Evolutionary conservation across 2,329 filamentous ascomycete genomes (phyloP).

Genomic region (Fusarium cicatricum): DNA sequence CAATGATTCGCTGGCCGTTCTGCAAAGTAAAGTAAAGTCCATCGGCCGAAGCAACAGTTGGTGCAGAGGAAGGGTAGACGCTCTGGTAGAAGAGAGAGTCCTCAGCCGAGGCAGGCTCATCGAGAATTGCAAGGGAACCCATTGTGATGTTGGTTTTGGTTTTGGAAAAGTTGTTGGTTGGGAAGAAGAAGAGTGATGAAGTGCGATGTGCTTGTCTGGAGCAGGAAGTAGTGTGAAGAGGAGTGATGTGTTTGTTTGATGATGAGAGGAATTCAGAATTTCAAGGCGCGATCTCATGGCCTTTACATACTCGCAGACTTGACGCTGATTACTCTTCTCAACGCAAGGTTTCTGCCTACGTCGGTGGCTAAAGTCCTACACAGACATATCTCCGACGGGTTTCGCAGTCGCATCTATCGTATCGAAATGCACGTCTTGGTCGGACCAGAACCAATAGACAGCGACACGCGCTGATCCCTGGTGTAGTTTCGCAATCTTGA

Average conservation of each 20-base stretch:
- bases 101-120: background rate
- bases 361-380: background rate
- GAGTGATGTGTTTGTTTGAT: background rate
- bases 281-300: background rate
- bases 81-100: constrained; percentile 1
- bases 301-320: constrained; percentile 3
- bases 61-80: background rate
- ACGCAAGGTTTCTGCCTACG: background rate
- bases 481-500: background rate
- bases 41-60: constrained; percentile 1
- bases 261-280: background rate
- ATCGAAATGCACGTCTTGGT: background rate
- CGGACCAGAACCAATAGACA: background rate
- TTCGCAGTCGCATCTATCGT: background rate
- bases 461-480: background rate
- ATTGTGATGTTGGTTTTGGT: background rate
- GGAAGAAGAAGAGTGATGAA: background rate
- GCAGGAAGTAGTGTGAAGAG: background rate
- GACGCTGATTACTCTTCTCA: background rate
- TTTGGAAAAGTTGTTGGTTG: background rate
- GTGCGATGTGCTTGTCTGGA: background rate
- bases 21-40: background rate
- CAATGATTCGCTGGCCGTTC: background rate
- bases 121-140: background rate
- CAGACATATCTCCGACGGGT: background rate